phyloP scores from a whole-genome alignment of 2,329 filamentous ascomycete species.

The Ceratocystis destructans region DNA sequence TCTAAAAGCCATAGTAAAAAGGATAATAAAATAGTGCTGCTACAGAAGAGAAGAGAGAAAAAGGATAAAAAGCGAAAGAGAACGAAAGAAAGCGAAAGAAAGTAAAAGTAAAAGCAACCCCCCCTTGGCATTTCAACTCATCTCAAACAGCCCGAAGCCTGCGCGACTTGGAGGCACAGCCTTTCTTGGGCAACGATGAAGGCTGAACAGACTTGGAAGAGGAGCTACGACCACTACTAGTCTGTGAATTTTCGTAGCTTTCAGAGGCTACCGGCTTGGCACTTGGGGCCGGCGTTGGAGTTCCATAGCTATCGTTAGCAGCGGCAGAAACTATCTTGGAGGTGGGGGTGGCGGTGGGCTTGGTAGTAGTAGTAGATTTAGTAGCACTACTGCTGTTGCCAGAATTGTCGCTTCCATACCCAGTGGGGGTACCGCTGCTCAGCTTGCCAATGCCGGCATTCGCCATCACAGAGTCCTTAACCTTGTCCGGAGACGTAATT shows the following conservation, averaged over 20 bases:
- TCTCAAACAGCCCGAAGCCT: neutral
- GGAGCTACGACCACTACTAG: neutral
- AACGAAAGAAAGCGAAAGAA: neutral
- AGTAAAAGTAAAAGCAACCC: neutral
- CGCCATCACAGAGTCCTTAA: constrained; percentile 18
- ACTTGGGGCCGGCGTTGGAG: neutral
- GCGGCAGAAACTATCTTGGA: neutral
- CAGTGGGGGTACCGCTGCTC: neutral
- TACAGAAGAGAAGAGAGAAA: neutral
- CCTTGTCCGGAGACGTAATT: constrained; percentile 21
- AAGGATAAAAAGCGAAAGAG: neutral
- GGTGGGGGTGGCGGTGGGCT: neutral
- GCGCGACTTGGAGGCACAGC: neutral
- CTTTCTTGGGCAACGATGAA: neutral
- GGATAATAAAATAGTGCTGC: no score
- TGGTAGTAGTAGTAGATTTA: neutral
- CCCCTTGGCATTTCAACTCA: neutral
- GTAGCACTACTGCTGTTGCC: neutral
- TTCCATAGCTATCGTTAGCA: neutral
- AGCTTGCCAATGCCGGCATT: constrained; percentile 23
- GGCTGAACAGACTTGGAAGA: neutral
- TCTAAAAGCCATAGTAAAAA: no score
- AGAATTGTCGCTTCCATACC: neutral
- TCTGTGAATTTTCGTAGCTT: neutral
- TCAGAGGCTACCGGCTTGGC: neutral